Evolutionary conservation across 2,329 filamentous ascomycete species (phyloP).

Genomic region (Aureobasidium sp.): DNA sequence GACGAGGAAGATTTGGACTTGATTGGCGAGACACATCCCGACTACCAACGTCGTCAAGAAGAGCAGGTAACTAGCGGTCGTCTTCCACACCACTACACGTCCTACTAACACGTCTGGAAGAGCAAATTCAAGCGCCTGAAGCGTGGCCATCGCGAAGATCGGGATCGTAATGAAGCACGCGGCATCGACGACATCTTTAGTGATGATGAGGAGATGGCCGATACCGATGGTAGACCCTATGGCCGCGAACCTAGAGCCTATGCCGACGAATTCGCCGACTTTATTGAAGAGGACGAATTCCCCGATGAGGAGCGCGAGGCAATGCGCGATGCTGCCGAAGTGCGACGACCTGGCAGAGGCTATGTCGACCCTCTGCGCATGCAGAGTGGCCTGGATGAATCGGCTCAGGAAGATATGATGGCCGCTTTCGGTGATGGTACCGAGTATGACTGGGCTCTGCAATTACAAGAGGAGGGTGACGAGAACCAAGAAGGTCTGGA

Average conservation of each 20-base stretch:
- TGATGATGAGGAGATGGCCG: slow-evolving; percentile 72
- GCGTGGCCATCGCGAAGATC: slow-evolving; percentile 74
- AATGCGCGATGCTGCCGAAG: slow-evolving; percentile 78
- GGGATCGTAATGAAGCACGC: slow-evolving; percentile 54
- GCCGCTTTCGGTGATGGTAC: slow-evolving; percentile 92
- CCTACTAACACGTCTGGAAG: slow-evolving; percentile 37
- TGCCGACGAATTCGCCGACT: slow-evolving; percentile 78
- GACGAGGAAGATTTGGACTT: slow-evolving; percentile 96
- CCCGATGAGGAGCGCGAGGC: slow-evolving; percentile 74
- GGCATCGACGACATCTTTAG: slow-evolving; percentile 91
- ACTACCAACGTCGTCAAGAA: slow-evolving; percentile 58
- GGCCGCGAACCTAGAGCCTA: slow-evolving; percentile 40
- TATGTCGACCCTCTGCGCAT: slow-evolving; percentile 62
- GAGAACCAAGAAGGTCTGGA: slow-evolving; percentile 73
- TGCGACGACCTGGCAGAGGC: slow-evolving; percentile 71
- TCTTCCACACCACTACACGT: not conserved
- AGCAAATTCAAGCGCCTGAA: slow-evolving; percentile 95
- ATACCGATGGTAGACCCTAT: slow-evolving; percentile 31
- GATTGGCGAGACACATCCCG: slow-evolving; percentile 75
- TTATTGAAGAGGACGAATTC: slow-evolving; percentile 93
- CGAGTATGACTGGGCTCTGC: slow-evolving; percentile 91
- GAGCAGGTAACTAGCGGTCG: slow-evolving; percentile 56
- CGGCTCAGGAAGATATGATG: slow-evolving; percentile 91
- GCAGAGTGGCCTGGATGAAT: slow-evolving; percentile 69
- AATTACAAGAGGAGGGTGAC: slow-evolving; percentile 75